These are phyloP conservation scores for Nepenthes gracilis DNA, from an alignment of 148 eudicot genomes.

Conservation along the genomic window DNA sequence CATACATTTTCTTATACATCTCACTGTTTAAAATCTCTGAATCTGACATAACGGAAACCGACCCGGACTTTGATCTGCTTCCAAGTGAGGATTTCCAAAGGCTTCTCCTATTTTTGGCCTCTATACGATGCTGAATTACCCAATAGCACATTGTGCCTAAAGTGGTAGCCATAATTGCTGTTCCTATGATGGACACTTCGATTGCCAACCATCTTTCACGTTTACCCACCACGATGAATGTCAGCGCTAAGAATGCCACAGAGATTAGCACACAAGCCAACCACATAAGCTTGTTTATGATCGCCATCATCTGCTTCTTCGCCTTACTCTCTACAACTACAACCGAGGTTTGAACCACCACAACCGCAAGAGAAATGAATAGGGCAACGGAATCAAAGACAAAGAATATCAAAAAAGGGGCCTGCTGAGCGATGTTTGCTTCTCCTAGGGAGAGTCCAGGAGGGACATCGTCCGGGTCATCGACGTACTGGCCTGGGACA, in stretches of 20 bases:
- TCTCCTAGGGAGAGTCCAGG: slow-evolving; percentile 27
- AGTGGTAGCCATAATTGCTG: slow-evolving; percentile 30
- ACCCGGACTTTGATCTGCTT: slow-evolving; percentile 18
- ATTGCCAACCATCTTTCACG: slow-evolving; percentile 29
- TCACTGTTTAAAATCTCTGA: slow-evolving; percentile 28
- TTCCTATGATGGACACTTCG: slow-evolving; percentile 33
- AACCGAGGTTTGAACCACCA: slow-evolving; percentile 50
- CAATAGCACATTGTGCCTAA: slow-evolving; percentile 45
- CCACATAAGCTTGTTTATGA: slow-evolving; percentile 59
- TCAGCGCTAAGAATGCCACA: slow-evolving; percentile 41
- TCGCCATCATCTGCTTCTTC: slow-evolving; percentile 51
- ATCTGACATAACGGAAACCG: slow-evolving; percentile 22
- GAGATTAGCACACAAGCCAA: slow-evolving; percentile 40
- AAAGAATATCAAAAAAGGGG: slow-evolving; percentile 28
- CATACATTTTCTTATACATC: slow-evolving; percentile 29
- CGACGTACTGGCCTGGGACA: slow-evolving; percentile 40
- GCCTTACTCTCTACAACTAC: slow-evolving; percentile 43
- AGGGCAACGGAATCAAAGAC: slow-evolving; percentile 48
- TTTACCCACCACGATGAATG: slow-evolving; percentile 33
- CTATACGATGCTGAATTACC: slow-evolving; percentile 35
- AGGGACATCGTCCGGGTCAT: slow-evolving; percentile 14
- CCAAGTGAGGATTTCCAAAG: slow-evolving; percentile 24
- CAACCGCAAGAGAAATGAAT: slow-evolving; percentile 55
- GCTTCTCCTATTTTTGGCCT: slow-evolving; percentile 30
- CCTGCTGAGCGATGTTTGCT: slow-evolving; percentile 30